These are phyloP conservation scores for Dendrobium officinale DNA, from an alignment of 106 monocot species.

Conservation along the genomic window DNA sequence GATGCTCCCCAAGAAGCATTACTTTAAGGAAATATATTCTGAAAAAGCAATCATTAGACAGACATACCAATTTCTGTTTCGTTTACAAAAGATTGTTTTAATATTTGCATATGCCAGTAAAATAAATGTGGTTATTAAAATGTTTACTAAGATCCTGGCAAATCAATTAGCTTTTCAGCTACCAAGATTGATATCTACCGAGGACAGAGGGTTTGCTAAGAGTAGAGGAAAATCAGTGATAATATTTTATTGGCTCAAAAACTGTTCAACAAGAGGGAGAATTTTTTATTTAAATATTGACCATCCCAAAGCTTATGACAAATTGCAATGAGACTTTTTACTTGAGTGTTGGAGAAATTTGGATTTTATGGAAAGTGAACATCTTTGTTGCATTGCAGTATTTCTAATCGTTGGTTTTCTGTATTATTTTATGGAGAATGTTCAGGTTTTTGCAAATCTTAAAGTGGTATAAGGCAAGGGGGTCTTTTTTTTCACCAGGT, in stretches of 20 bases:
- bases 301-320: not conserved
- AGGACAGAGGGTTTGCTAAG: too few species aligned
- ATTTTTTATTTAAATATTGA: too few species aligned
- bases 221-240: too few species aligned
- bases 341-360: not conserved
- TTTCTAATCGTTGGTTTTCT: not conserved
- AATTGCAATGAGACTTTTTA: not conserved
- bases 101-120: slow-evolving; percentile 8
- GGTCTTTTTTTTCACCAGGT: not conserved
- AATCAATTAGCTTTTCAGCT: not conserved
- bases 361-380: not conserved
- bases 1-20: not conserved
- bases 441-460: not conserved
- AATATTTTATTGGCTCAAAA: too few species aligned
- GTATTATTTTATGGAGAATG: not conserved
- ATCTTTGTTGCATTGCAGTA: not conserved
- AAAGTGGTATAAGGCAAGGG: not conserved
- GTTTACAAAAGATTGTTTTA: not conserved
- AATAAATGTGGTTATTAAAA: not conserved
- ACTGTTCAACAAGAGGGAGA: too few species aligned
- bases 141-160: not conserved
- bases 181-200: not conserved
- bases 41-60: slow-evolving; percentile 4
- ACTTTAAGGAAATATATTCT: not conserved
- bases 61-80: not conserved